Evolutionary conservation across 73 alveolate genomes (phyloP).

Genomic region (Paramecium octaurelia): DNA sequence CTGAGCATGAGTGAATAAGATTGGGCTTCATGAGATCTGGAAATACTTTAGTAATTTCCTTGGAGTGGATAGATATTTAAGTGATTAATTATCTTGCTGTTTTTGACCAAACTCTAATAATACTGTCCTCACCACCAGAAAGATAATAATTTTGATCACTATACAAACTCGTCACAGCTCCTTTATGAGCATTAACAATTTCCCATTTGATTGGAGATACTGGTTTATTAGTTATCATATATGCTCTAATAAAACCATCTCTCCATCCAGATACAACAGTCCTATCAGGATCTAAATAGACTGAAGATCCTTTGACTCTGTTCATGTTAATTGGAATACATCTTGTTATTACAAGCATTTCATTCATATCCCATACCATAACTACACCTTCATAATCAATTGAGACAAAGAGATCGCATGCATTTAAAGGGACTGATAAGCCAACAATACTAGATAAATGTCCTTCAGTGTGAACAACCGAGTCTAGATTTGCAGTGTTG

Average conservation of each 20-base stretch:
- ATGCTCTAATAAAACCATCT: constrained; percentile 83
- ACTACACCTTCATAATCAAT: constrained; percentile 87
- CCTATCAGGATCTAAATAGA: constrained; percentile 78
- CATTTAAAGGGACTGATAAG: constrained; percentile 73
- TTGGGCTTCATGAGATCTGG: constrained; percentile 82
- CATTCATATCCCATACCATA: constrained; percentile 84
- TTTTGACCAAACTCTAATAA: constrained; percentile 92
- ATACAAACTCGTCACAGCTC: constrained; percentile 84
- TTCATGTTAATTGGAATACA: constrained; percentile 74
- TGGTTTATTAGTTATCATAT: constrained; percentile 56
- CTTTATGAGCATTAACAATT: constrained; percentile 87
- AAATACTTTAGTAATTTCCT: constrained; percentile 82
- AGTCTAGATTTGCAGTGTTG: constrained; percentile 73
- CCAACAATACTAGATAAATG: constrained; percentile 84
- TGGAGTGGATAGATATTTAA: constrained; percentile 81
- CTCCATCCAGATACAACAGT: constrained; percentile 85
- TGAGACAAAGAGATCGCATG: constrained; percentile 76
- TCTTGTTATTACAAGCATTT: constrained; percentile 68
- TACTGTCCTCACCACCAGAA: constrained; percentile 96
- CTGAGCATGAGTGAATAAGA: constrained; percentile 84
- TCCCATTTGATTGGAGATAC: constrained; percentile 70
- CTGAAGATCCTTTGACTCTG: constrained; percentile 74
- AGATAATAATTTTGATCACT: constrained; percentile 87
- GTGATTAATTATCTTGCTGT: constrained; percentile 80
- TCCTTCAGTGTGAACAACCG: constrained; percentile 86